These are phyloP conservation scores for Schizothecium vesticola DNA, from an alignment of 495 filamentous ascomycete genomes.

Conservation along the genomic window DNA sequence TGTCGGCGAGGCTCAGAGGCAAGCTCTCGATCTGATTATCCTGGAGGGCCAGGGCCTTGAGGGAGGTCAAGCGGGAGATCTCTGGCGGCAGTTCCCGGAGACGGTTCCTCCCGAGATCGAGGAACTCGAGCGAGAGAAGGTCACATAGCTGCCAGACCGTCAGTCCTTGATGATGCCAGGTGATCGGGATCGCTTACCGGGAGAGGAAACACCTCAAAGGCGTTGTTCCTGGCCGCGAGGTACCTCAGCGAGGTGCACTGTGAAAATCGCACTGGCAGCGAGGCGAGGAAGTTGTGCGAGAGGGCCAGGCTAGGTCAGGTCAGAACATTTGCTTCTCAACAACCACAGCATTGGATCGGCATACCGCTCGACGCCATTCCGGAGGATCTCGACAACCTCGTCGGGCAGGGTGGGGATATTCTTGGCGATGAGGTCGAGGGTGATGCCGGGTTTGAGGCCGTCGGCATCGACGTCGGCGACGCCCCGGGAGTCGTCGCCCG, in stretches of 20 bases:
- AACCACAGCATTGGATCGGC: conserved; percentile 9
- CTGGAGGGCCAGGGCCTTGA: conserved; percentile 69
- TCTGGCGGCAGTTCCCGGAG: conserved; percentile 68
- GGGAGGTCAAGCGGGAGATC: conserved; percentile 63
- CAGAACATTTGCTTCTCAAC: background rate
- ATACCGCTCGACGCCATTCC: conserved; percentile 74
- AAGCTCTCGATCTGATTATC: conserved; percentile 78
- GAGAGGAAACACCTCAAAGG: conserved; percentile 68
- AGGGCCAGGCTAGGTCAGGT: conserved; percentile 55
- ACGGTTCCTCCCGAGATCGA: conserved; percentile 81
- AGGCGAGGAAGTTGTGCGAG: conserved; percentile 67
- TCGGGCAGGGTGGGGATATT: conserved; percentile 66
- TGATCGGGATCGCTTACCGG: conserved; percentile 21
- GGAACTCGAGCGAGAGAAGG: conserved; percentile 78
- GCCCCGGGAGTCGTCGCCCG: conserved; percentile 47
- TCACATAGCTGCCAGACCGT: conserved; percentile 51
- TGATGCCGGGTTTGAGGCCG: conserved; percentile 59
- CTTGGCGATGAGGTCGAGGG: conserved; percentile 70
- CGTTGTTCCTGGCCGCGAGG: conserved; percentile 72
- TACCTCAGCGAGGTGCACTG: conserved; percentile 71
- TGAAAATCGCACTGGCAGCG: conserved; percentile 65
- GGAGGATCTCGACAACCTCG: conserved; percentile 72
- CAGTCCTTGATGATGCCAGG: conserved; percentile 34
- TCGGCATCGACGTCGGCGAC: conserved; percentile 47
- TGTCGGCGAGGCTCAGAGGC: conserved; percentile 72